Evolutionary conservation across 2,329 filamentous ascomycete species (phyloP).

Genomic region (Cyclaneusma minus): DNA sequence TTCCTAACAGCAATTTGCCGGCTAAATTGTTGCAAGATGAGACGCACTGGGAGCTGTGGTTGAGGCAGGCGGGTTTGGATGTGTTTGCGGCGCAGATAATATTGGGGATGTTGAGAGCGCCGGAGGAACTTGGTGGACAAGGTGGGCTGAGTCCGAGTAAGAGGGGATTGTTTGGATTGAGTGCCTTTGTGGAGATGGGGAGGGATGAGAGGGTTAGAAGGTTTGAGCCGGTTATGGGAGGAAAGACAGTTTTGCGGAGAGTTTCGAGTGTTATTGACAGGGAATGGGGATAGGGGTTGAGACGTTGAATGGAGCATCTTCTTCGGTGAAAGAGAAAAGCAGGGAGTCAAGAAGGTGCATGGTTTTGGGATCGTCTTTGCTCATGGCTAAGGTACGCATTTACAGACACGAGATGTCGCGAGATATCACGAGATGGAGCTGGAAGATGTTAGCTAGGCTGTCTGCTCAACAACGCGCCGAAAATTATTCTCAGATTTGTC

Average conservation of each 20-base stretch:
- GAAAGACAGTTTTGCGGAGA: slow-evolving; percentile 32
- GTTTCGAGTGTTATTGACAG: slow-evolving; percentile 35
- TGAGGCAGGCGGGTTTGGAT: slow-evolving; percentile 52
- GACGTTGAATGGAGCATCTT: no score
- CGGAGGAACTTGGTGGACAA: slow-evolving; percentile 9
- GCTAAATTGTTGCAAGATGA: slow-evolving; percentile 34
- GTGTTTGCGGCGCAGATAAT: slow-evolving; percentile 55
- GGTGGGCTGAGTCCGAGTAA: slow-evolving; percentile 6
- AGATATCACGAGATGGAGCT: no score
- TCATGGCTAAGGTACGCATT: no score
- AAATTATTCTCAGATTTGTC: no score
- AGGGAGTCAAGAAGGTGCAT: no score
- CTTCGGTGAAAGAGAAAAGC: no score
- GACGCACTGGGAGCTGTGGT: slow-evolving; percentile 51
- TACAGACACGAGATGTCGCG: no score
- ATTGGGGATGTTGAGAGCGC: slow-evolving; percentile 29
- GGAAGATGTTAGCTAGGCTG: no score
- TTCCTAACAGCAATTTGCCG: slow-evolving; percentile 2
- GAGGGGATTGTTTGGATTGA: slow-evolving; percentile 25
- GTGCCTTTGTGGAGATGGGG: slow-evolving; percentile 41
- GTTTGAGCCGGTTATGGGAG: slow-evolving; percentile 39
- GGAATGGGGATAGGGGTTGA: slow-evolving; percentile 26
- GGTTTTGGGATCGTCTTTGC: no score
- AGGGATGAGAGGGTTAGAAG: slow-evolving; percentile 27
- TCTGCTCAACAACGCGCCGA: no score